Evolutionary conservation across 2,329 filamentous ascomycete species (phyloP).

Genomic region (Curvularia eragrostidis): DNA sequence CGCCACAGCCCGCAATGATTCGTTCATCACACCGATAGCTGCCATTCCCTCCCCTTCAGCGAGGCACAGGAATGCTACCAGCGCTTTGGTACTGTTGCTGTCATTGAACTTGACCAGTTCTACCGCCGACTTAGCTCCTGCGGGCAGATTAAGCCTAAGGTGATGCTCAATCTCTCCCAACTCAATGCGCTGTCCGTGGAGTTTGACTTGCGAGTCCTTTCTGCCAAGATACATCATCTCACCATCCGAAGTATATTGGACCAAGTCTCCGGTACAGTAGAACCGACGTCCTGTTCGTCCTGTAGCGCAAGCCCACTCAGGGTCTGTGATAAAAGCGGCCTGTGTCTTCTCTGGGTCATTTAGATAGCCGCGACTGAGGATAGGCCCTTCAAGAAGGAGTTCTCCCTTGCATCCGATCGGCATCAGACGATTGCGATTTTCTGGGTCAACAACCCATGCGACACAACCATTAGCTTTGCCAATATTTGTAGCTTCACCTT

Average conservation of each 20-base stretch:
- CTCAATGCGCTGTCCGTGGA: conserved; percentile 56
- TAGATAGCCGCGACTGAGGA: conserved; percentile 45
- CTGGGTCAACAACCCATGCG: conserved; percentile 44
- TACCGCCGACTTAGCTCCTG: conserved; percentile 52
- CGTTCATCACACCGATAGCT: conserved; percentile 31
- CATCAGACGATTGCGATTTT: conserved; percentile 41
- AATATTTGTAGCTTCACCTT: conserved; percentile 44
- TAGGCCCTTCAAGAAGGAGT: conserved; percentile 45
- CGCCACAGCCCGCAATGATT: conserved; percentile 25
- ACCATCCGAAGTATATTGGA: conserved; percentile 42
- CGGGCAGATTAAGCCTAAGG: conserved; percentile 46
- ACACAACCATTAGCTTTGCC: conserved; percentile 40
- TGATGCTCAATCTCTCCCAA: conserved; percentile 56
- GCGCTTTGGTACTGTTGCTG: conserved; percentile 33
- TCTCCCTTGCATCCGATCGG: conserved; percentile 47
- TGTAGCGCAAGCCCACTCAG: conserved; percentile 35
- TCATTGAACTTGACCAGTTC: conserved; percentile 48
- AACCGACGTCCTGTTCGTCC: conserved; percentile 30
- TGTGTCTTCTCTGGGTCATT: conserved; percentile 41
- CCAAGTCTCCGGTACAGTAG: conserved; percentile 47
- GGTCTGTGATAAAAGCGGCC: conserved; percentile 38
- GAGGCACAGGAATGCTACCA: conserved; percentile 41
- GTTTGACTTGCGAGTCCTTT: conserved; percentile 48
- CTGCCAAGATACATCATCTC: conserved; percentile 47
- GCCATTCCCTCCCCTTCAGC: conserved; percentile 35